These are phyloP conservation scores for Penicillium hordei DNA, from an alignment of 2,329 filamentous ascomycete species.

Conservation along the genomic window DNA sequence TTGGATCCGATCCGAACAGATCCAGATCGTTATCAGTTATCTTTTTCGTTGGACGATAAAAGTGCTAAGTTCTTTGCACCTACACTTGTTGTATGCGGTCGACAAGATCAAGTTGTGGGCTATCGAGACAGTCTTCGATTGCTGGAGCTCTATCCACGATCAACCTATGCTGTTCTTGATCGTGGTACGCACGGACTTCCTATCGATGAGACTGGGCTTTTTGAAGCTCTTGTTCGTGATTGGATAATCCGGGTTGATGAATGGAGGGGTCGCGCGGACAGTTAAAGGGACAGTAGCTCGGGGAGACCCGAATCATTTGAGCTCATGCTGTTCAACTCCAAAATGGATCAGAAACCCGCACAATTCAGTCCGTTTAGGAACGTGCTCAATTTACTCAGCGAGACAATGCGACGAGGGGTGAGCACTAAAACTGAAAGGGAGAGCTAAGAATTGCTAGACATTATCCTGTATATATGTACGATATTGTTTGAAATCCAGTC, in stretches of 20 bases:
- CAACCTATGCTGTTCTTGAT: constrained; percentile 29
- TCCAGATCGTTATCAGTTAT: constrained; percentile 27
- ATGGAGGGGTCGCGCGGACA: constrained; percentile 20
- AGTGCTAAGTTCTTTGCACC: constrained; percentile 27
- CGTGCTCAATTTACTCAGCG: no score
- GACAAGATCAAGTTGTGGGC: constrained; percentile 30
- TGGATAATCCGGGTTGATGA: constrained; percentile 27
- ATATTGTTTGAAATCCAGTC: background rate
- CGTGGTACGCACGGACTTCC: constrained; percentile 30
- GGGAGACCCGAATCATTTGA: background rate
- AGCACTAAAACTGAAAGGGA: no score
- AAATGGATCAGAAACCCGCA: background rate
- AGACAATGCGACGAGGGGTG: no score
- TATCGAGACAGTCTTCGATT: constrained; percentile 33
- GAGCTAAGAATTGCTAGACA: no score
- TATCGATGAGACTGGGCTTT: constrained; percentile 29
- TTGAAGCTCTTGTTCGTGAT: constrained; percentile 31
- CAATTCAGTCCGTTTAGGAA: no score
- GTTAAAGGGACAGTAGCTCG: background rate
- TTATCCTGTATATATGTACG: background rate
- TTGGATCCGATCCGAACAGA: constrained; percentile 30
- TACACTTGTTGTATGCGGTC: constrained; percentile 30
- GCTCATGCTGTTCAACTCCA: background rate
- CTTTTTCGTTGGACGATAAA: constrained; percentile 19
- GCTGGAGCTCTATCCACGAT: constrained; percentile 29